These are phyloP conservation scores for Hypomontagnella monticulosa DNA, from an alignment of 495 filamentous ascomycete species.

Conservation along the genomic window DNA sequence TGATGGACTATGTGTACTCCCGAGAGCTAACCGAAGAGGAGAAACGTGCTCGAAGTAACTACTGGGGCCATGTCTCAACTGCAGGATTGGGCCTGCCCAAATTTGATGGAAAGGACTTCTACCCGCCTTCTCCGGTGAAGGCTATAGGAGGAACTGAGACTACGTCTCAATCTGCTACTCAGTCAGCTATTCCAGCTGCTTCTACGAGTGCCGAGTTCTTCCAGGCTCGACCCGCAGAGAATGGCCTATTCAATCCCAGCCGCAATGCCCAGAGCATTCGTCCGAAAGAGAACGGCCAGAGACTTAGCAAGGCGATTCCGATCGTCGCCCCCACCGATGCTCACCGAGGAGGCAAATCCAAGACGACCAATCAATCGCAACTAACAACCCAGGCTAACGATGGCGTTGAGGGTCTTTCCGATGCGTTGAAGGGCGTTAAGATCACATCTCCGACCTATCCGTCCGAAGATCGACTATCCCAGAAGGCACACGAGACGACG, in stretches of 20 bases:
- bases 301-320: constrained; percentile 45
- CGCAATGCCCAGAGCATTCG: constrained; percentile 41
- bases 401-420: background rate
- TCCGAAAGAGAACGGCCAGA: constrained; percentile 35
- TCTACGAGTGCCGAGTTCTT: constrained; percentile 27
- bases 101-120: constrained; percentile 67
- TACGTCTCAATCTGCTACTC: constrained; percentile 1
- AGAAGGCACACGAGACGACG: constrained; percentile 15
- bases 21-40: constrained; percentile 60
- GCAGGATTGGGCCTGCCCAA: constrained; percentile 60
- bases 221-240: constrained; percentile 38
- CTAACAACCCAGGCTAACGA: background rate
- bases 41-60: constrained; percentile 57
- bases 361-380: background rate
- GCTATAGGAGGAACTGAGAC: constrained; percentile 15
- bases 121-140: constrained; percentile 61
- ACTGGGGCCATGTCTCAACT: constrained; percentile 60
- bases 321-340: constrained; percentile 43
- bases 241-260: constrained; percentile 51
- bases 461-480: background rate
- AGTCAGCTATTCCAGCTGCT: constrained; percentile 10
- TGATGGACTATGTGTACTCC: constrained; percentile 57
- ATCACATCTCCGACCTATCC: constrained; percentile 11
- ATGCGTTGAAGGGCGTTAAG: constrained; percentile 1
- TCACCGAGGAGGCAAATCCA: constrained; percentile 3